Evolutionary conservation across 352 stramenopile genomes (phyloP).

Genomic region (Nothophytophthora sp.): DNA sequence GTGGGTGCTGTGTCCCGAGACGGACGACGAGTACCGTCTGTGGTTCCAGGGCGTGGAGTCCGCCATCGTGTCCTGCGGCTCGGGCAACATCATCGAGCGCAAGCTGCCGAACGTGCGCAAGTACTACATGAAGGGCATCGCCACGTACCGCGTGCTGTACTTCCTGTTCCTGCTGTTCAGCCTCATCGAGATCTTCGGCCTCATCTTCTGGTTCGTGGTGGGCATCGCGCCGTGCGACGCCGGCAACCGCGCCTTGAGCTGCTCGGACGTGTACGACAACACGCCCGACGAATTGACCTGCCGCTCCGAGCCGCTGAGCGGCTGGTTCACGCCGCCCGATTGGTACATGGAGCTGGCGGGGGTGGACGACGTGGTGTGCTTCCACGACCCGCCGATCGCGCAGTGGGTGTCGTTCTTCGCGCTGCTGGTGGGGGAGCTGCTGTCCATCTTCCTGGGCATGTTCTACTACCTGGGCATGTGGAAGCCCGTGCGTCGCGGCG

Average conservation of each 20-base stretch:
- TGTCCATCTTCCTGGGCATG: constrained; percentile 68
- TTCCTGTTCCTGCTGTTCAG: constrained; percentile 75
- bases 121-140: constrained; percentile 89
- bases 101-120: constrained; percentile 88
- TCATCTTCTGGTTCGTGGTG: constrained; percentile 84
- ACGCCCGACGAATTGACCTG: constrained; percentile 64
- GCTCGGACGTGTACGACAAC: constrained; percentile 61
- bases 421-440: constrained; percentile 60
- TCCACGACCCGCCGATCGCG: constrained; percentile 68
- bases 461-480: constrained; percentile 91
- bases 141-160: constrained; percentile 77
- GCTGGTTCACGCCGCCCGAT: constrained; percentile 60
- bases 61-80: constrained; percentile 70
- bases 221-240: constrained; percentile 77
- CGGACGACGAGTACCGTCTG: constrained; percentile 82
- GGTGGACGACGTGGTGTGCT: constrained; percentile 76
- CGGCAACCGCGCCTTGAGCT: constrained; percentile 40
- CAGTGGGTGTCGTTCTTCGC: constrained; percentile 87
- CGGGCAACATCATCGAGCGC: constrained; percentile 85
- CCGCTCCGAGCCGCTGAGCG: constrained; percentile 52
- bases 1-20: constrained; percentile 86
- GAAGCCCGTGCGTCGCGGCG: constrained; percentile 84
- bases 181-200: constrained; percentile 66
- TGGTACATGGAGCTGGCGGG: constrained; percentile 81
- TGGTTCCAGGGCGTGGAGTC: constrained; percentile 84